Evolutionary conservation across 179 eudicot genomes (phyloP), one percentile per base, ranked within the genome.

Genomic region (Beta lomatogona): DNA sequence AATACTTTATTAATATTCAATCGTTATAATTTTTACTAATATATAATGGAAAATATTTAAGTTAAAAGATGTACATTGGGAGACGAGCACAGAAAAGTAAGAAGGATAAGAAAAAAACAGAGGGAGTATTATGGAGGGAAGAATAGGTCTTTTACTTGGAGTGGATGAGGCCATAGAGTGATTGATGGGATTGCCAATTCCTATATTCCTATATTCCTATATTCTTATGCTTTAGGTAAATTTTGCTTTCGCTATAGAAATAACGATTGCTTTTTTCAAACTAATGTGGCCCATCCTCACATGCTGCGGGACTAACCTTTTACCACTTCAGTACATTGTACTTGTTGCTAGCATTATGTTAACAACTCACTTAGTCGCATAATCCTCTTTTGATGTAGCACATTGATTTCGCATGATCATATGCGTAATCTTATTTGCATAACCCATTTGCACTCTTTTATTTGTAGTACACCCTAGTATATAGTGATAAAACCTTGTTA

Each of bases 241-340:
- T 14, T 31, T 54, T 75, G 50, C 48, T 57, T 75, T 75, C 22
- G 3, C 48, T 55, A 54, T 2, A 73, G 50, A 6, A 5, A 8
- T 25, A 18, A 6, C 4, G 18, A 9, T n/a, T 36, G 28, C 25
- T 16, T 48, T 75, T 72, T 75, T 36, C 21, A 72, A 69, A 52
- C 11, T 12, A 9, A 75, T 58, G 18, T 75, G 76, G 77, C 77
- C 77, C 77, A 75, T 58, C 28, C 19, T 57, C 77, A 75, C 77
- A 75, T 57, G 66, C 5, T 25, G 7, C 28, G 9, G 64, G 13
- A 55, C 0, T 53, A 22, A 5, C 61, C 22, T 16, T 73, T 73
- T 70, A 9, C 19, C 68, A 64, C 3, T 64, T 64, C 36, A 8
- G 10, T 64, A 0, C 12, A 21, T 64, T 66, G 45, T 31, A 66